Percentiles rank a stretch among this genome's conserved stretches.
phyloP scores from a whole-genome alignment of 495 filamentous ascomycete species.

The Neurospora sp. region DNA sequence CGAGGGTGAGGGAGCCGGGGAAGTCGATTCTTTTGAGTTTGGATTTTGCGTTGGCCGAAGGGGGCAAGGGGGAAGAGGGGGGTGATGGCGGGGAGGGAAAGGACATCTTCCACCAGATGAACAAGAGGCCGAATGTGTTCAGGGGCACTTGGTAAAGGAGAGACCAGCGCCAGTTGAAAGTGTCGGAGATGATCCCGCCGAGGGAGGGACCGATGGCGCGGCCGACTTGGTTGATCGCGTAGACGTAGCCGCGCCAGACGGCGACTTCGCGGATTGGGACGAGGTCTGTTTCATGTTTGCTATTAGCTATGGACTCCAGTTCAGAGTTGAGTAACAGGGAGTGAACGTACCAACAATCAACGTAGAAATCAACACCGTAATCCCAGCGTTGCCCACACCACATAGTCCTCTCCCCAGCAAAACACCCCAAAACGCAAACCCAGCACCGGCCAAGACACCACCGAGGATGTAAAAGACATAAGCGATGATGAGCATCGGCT shows the following conservation, averaged over 20 bases:
- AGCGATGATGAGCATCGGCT: constrained; percentile 8
- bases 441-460: not conserved
- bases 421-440: constrained; percentile 6
- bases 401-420: constrained; percentile 4
- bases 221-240: constrained; percentile 9
- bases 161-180: constrained; percentile 8
- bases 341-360: constrained; percentile 6
- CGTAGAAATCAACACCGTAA: constrained; percentile 10
- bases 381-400: constrained; percentile 9
- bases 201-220: constrained; percentile 7
- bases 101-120: constrained; percentile 9
- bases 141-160: constrained; percentile 8
- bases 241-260: constrained; percentile 12
- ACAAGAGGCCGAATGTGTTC: not conserved
- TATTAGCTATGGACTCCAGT: not conserved
- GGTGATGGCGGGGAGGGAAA: not conserved
- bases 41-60: not conserved
- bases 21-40: constrained; percentile 10
- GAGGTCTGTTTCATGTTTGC: not conserved
- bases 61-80: not conserved
- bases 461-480: constrained; percentile 2
- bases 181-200: constrained; percentile 6
- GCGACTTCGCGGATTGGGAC: constrained; percentile 10
- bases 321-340: not conserved
- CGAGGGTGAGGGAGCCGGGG: constrained; percentile 5